phyloP scores from a whole-genome alignment of 805 yeast genomes.

The Brettanomyces naardenensis region DNA sequence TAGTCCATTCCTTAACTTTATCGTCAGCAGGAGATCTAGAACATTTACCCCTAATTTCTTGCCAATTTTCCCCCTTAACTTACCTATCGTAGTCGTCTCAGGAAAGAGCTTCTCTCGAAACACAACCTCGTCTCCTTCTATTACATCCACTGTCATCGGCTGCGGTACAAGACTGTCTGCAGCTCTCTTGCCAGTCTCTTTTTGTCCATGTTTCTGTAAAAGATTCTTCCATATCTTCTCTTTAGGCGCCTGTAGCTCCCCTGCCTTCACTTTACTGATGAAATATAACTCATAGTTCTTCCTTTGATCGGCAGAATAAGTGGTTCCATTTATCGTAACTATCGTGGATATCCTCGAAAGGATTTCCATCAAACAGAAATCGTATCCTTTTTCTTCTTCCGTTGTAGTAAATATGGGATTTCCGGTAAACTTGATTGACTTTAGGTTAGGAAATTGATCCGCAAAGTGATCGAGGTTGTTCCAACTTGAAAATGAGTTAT shows the following conservation, averaged over 20 bases:
- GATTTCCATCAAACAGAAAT: conserved; percentile 13
- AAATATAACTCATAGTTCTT: conserved; percentile 63
- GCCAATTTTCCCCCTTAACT: conserved; percentile 28
- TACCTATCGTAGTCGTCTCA: conserved; percentile 28
- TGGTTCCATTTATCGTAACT: conserved; percentile 49
- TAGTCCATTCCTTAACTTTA: not conserved
- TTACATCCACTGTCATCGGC: not conserved
- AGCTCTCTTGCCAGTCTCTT: not conserved
- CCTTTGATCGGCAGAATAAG: conserved; percentile 38
- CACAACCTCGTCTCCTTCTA: conserved; percentile 2
- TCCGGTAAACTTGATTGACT: conserved; percentile 37
- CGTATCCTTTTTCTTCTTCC: conserved; percentile 10
- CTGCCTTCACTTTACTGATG: conserved; percentile 38
- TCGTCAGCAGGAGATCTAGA: conserved; percentile 3
- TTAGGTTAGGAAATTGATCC: conserved; percentile 32
- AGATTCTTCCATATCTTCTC: conserved; percentile 36
- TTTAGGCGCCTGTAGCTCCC: conserved; percentile 16
- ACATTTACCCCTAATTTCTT: conserved; percentile 16
- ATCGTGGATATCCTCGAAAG: conserved; percentile 24
- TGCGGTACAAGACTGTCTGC: not conserved
- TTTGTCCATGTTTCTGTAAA: conserved; percentile 27
- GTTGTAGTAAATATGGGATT: conserved; percentile 40
- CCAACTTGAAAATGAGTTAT: conserved; percentile 44
- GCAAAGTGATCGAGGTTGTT: conserved; percentile 36
- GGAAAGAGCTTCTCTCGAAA: conserved; percentile 19